A percentile compares a stretch with the other conserved stretches of the same genome.
phyloP scores from a whole-genome alignment of 768 basidiomycete species.

The Hortiboletus flavorubellus region DNA sequence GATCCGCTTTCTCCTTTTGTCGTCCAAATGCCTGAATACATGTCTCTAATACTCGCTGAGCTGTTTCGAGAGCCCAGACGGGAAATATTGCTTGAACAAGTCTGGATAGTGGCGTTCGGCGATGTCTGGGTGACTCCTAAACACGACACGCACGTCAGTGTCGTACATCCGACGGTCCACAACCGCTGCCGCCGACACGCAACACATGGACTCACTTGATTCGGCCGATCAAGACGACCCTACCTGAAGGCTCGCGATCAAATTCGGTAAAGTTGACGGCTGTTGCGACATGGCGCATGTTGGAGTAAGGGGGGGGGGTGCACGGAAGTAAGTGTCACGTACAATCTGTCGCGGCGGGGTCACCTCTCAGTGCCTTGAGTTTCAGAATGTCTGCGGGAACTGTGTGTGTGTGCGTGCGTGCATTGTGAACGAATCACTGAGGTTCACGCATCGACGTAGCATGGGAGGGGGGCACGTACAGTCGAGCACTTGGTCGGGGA shows the following conservation, averaged over 20 bases:
- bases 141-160: neutral
- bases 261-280: slow-evolving; percentile 84
- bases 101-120: slow-evolving; percentile 73
- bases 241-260: slow-evolving; percentile 62
- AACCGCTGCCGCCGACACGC: neutral
- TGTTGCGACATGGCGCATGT: slow-evolving; percentile 22
- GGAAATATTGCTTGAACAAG: slow-evolving; percentile 68
- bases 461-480: slow-evolving; percentile 34
- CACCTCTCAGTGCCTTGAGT: slow-evolving; percentile 56
- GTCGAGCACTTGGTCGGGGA: slow-evolving; percentile 44
- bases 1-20: neutral
- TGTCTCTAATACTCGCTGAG: slow-evolving; percentile 43
- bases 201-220: slow-evolving; percentile 57
- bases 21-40: too few species aligned
- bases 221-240: slow-evolving; percentile 71
- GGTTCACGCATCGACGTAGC: neutral
- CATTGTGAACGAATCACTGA: too few species aligned
- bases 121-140: slow-evolving; percentile 83
- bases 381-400: slow-evolving; percentile 65
- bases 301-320: neutral
- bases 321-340: slow-evolving; percentile 21
- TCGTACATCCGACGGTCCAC: neutral
- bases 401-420: slow-evolving; percentile 20
- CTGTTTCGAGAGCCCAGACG: slow-evolving; percentile 52
- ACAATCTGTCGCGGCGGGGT: slow-evolving; percentile 60